These are phyloP conservation scores for Nigrospora oryzae DNA, from an alignment of 2,329 filamentous ascomycete species.

Conservation along the genomic window DNA sequence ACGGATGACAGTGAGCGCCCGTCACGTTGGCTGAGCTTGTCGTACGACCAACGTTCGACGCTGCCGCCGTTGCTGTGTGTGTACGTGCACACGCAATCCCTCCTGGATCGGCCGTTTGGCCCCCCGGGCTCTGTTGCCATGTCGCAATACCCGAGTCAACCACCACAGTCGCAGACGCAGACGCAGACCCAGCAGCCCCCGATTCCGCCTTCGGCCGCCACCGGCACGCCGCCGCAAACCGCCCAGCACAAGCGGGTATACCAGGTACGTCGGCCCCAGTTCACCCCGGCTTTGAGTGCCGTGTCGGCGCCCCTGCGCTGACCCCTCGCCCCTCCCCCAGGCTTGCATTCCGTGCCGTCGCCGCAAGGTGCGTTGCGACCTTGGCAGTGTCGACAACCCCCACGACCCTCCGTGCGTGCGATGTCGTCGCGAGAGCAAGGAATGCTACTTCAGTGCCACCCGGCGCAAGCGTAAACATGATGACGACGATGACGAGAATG, in stretches of 20 bases:
- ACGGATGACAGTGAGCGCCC: too few species aligned
- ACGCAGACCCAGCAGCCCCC: constrained; percentile 7
- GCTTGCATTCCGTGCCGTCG: constrained; percentile 55
- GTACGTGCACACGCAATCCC: too few species aligned
- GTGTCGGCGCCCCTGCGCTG: background rate
- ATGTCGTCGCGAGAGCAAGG: constrained; percentile 89
- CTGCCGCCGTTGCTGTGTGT: too few species aligned
- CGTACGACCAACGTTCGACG: too few species aligned
- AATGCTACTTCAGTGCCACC: constrained; percentile 94
- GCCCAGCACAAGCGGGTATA: constrained; percentile 53
- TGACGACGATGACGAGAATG: constrained; percentile 50
- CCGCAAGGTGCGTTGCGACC: constrained; percentile 53
- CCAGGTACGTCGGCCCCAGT: constrained; percentile 20
- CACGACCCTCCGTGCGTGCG: constrained; percentile 89
- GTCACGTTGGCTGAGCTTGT: too few species aligned
- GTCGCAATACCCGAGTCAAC: constrained; percentile 1
- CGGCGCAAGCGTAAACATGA: constrained; percentile 80
- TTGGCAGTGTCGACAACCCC: constrained; percentile 80
- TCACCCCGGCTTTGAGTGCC: too few species aligned
- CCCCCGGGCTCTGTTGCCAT: background rate
- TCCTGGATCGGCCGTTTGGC: too few species aligned
- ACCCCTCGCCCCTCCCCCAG: background rate
- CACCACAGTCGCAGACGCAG: constrained; percentile 4
- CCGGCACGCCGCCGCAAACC: constrained; percentile 4
- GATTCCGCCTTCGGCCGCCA: constrained; percentile 4